Percentiles rank a stretch among this genome's conserved stretches.
Evolutionary conservation across 495 filamentous ascomycete genomes (phyloP).

Genomic region (Tuber umbilicatum): DNA sequence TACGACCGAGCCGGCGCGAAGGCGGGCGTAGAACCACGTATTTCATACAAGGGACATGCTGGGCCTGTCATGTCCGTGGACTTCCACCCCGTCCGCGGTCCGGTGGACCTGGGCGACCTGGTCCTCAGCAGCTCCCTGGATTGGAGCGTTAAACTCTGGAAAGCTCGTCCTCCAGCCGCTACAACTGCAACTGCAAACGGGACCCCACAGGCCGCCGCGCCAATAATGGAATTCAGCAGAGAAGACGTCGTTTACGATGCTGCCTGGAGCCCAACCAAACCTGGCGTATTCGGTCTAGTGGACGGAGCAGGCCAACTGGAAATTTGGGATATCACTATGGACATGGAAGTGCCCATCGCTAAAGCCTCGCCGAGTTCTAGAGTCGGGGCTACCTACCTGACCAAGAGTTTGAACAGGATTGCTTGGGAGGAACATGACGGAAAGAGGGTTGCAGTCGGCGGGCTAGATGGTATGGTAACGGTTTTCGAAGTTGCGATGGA

Average conservation of each 20-base stretch:
- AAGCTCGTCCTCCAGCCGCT: conserved; percentile 69
- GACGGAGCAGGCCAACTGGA: conserved; percentile 91
- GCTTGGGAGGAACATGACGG: conserved; percentile 91
- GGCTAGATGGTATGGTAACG: conserved; percentile 79
- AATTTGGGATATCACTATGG: conserved; percentile 87
- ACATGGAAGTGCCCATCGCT: conserved; percentile 82
- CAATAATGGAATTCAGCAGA: conserved; percentile 78
- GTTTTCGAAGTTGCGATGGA: conserved; percentile 91
- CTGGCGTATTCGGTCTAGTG: conserved; percentile 86
- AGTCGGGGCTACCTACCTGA: conserved; percentile 55
- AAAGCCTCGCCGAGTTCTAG: conserved; percentile 61
- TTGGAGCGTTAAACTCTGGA: conserved; percentile 97
- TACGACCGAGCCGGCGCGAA: conserved; percentile 96
- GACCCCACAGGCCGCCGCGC: conserved; percentile 51
- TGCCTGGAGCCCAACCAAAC: conserved; percentile 83
- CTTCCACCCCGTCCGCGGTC: conserved; percentile 86
- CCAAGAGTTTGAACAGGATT: conserved; percentile 80
- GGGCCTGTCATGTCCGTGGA: conserved; percentile 93
- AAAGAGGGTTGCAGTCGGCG: conserved; percentile 75
- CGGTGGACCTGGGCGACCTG: conserved; percentile 90
- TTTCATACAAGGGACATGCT: conserved; percentile 78
- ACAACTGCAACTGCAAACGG: conserved; percentile 51
- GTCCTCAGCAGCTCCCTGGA: conserved; percentile 80
- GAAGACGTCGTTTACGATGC: conserved; percentile 97
- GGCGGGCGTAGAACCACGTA: conserved; percentile 79